Conservation (phyloP, 2,329 filamentous ascomycete genomes). For the Colletotrichum zoysiae region DNA sequence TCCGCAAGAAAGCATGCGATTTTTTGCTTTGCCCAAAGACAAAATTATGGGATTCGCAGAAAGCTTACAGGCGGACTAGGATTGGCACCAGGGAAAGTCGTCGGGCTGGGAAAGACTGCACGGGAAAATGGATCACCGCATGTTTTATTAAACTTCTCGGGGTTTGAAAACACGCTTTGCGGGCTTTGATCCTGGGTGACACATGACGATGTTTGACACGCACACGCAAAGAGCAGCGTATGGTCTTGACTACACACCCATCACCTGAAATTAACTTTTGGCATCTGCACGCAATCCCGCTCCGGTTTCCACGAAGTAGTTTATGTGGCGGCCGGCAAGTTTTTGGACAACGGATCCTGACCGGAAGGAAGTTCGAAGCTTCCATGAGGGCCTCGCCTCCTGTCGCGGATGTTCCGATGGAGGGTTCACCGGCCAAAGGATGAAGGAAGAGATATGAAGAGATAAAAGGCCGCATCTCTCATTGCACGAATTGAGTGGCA, state of each 20-base stretch:
- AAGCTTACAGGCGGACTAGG: constrained; percentile 25
- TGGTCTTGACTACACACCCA: constrained; percentile 15
- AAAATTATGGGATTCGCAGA: constrained; percentile 24
- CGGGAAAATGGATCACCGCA: neutral
- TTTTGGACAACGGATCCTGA: constrained; percentile 28
- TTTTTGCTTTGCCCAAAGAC: constrained; percentile 2
- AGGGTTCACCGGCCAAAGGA: neutral
- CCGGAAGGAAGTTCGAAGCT: constrained; percentile 32
- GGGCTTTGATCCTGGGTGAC: constrained; percentile 40
- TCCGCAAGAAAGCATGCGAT: neutral
- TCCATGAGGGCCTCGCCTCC: constrained; percentile 19
- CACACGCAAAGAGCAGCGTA: constrained; percentile 15
- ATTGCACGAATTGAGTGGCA: constrained; percentile 3
- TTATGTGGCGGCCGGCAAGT: constrained; percentile 23
- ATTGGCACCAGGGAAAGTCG: constrained; percentile 13
- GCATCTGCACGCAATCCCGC: constrained; percentile 41
- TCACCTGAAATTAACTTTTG: constrained; percentile 34
- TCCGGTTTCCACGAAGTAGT: constrained; percentile 23
- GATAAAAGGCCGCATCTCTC: neutral
- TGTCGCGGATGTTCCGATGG: neutral
- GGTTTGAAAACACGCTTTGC: constrained; percentile 37
- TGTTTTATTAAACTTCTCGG: constrained; percentile 36
- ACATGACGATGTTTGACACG: constrained; percentile 39
- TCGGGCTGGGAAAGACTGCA: constrained; percentile 23
- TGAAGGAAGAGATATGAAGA: neutral